phyloP scores from a whole-genome alignment of 2,329 filamentous ascomycete genomes.

The Pseudofabraea citricarpa region DNA sequence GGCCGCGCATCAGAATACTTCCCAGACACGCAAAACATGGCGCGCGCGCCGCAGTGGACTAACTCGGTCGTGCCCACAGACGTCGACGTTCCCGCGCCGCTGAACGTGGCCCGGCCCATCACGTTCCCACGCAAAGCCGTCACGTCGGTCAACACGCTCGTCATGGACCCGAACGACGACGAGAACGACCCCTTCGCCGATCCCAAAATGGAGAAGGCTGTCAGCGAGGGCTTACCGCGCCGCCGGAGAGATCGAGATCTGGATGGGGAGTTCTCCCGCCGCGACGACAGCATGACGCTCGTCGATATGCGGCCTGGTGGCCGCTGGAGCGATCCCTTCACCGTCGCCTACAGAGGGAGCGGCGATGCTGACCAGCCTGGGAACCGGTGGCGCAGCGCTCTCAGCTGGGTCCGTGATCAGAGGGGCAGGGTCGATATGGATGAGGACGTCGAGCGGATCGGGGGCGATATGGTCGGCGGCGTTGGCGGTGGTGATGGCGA shows the following conservation, averaged over 20 bases:
- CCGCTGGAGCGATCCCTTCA: slow-evolving; percentile 1
- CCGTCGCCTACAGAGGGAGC: neutral
- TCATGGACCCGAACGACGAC: neutral
- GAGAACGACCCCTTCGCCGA: neutral
- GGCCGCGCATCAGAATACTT: neutral
- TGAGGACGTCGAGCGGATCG: too few species aligned
- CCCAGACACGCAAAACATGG: neutral
- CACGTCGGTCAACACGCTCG: neutral
- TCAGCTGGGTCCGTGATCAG: neutral
- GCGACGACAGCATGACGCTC: neutral
- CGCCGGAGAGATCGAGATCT: neutral
- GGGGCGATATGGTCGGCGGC: too few species aligned
- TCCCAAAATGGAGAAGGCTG: neutral
- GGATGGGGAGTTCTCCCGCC: neutral
- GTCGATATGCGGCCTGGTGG: neutral
- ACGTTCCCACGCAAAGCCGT: too few species aligned
- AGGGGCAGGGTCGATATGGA: neutral
- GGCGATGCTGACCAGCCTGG: neutral
- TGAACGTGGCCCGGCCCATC: too few species aligned
- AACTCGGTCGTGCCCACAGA: too few species aligned
- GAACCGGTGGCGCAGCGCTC: neutral
- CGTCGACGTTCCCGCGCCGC: too few species aligned
- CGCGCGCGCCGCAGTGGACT: too few species aligned
- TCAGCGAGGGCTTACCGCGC: neutral
- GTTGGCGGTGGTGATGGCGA: too few species aligned